Evolutionary conservation across 495 filamentous ascomycete species (phyloP), one percentile per base, ranked within the genome.

Genomic region (Halenospora varia): DNA sequence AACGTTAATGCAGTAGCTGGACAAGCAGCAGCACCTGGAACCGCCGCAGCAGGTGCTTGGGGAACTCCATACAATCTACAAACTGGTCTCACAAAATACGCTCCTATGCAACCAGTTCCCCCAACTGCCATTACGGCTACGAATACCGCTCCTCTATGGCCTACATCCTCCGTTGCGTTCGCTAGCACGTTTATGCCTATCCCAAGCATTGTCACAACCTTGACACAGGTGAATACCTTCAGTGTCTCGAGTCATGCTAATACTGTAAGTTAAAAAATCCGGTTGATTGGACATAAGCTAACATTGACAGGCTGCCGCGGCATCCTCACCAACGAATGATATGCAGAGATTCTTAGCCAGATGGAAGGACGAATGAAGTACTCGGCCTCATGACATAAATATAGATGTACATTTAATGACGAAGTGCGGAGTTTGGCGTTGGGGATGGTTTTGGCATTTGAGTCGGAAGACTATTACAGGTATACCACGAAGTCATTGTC

Each of bases 101-200:
- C 88, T 23, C 88, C 87, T 0, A 87, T 89, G 86, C 84, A 87
- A 54, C 80, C 78, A 50, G 74, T 81, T 35, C 86, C 88, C 13
- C 78, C 77, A 10, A 85, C 78, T 17, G 82, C 82, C 46, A 90
- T 91, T 53, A 84, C 81, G 18, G 77, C 76, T 13, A 71, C 67
- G 15, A 77, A 81, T 55, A 74, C 71, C 1, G 80, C 71, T 18
- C 81, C 83, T 22, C 73, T 82, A 55, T 84, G 78, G 62, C 84
- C 88, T 20, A 84, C 86, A 2, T 88, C 82, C 52, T 71, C 76
- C 3, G 84, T 83, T 44, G 67, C 66, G 0, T 75, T 88, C 48
- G 87, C 83, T 10, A 81, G 69, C 19, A 79, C 81, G 1, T 82
- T 72, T 57, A 66, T 89, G 55, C 73, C 78, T 23, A 70, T 64